Evolutionary conservation across 1,139 yeast species (phyloP).

Genomic region (Candida dubliniensis): DNA sequence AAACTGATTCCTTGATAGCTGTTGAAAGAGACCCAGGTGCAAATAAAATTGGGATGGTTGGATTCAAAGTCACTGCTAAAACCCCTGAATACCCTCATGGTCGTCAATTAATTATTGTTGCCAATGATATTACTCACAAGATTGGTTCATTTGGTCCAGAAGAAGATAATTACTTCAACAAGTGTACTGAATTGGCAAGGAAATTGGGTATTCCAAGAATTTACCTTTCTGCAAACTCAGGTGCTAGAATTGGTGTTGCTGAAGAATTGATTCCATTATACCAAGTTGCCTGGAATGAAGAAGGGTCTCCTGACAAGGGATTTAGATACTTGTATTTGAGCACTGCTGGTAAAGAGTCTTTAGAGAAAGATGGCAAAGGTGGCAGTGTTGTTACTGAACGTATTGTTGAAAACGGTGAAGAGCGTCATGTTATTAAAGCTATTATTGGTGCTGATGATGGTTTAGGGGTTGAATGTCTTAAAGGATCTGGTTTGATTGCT

Average conservation of each 20-base stretch:
- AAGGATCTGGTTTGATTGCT: conserved; percentile 97
- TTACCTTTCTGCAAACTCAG: conserved; percentile 95
- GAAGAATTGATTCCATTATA: conserved; percentile 89
- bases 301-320: conserved; percentile 74
- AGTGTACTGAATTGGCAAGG: conserved; percentile 90
- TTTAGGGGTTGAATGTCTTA: conserved; percentile 95
- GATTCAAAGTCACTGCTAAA: conserved; percentile 85
- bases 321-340: conserved; percentile 84
- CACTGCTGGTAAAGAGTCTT: conserved; percentile 60
- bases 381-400: conserved; percentile 74
- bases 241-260: conserved; percentile 98
- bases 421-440: conserved; percentile 75
- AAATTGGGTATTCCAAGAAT: conserved; percentile 90
- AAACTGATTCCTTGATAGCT: conserved; percentile 76
- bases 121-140: conserved; percentile 95
- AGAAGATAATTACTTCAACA: conserved; percentile 87
- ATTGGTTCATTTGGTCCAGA: conserved; percentile 99
- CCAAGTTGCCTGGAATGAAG: conserved; percentile 91
- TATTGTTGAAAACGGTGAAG: conserved; percentile 81
- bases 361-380: conserved; percentile 60
- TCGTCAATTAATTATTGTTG: conserved; percentile 87
- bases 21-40: conserved; percentile 96
- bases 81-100: conserved; percentile 98
- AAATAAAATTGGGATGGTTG: conserved; percentile 95
- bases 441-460: conserved; percentile 95